Evolutionary conservation across 1,139 yeast species (phyloP), one percentile per base, ranked within the genome.

Genomic region (Scheffersomyces parashehatae): DNA sequence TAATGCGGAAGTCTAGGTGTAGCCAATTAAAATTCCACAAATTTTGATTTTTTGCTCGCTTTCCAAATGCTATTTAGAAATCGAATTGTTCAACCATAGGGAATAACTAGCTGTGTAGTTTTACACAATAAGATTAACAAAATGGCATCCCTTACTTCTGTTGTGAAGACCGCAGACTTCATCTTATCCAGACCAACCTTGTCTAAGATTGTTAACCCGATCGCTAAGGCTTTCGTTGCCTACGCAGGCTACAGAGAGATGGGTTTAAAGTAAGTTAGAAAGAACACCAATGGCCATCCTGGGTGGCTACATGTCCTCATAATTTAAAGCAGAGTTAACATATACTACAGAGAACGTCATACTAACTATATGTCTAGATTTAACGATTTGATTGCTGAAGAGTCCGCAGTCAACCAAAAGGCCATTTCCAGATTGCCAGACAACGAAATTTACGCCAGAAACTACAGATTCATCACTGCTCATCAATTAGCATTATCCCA

Each of bases 231-330:
- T 53, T 90, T 85, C 70, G 75, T 81, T 55, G 75, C 83, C 54
- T 78, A 79, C 57, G 79, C 96, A 47, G 98, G 98, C 47, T 90
- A 91, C 86, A 87, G 97, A 78, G 82, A 88, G 68, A 73, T 91
- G 78, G 98, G 98, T 41, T 80, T 90, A 60, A 88, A 81, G 82
- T 77, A 70, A 48, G 74, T 64, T 48, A 10, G 10, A 14, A 13
- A 13, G 14, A 13, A 13, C 14, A 13, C 8, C 26, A 20, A 20
- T 5, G 26, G 26, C 8, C 8, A 20, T 6, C 26, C 8, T 5
- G 26, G 26, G 8, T 20, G 26, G 26, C 26, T 20, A 20, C 8
- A 20, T 20, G 28, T 16, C 41, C 3, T n/a, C 15, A 13, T 12
- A n/a, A 15, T 8, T 5, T 28, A 20, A 10, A 16, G 8, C 5